phyloP scores from a whole-genome alignment of 2,329 filamentous ascomycete genomes.

The Aspergillus chevalieri region DNA sequence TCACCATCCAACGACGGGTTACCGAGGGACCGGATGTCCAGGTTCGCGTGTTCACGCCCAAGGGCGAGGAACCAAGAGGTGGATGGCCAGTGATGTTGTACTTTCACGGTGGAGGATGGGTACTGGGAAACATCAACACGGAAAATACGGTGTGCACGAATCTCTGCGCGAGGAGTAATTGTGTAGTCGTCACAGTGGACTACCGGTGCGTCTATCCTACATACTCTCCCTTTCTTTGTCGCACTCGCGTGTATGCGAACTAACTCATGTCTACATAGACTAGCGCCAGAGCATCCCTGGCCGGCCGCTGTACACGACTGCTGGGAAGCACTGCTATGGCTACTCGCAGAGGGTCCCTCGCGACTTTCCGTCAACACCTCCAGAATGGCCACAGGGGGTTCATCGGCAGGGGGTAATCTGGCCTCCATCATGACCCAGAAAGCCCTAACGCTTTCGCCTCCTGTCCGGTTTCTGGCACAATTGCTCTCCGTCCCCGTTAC shows the following conservation, averaged over 20 bases:
- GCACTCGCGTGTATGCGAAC: neutral
- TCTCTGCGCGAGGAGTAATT: slow-evolving; percentile 45
- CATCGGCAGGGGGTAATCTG: slow-evolving; percentile 50
- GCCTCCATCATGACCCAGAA: slow-evolving; percentile 51
- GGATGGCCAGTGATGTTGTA: slow-evolving; percentile 55
- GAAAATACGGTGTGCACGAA: slow-evolving; percentile 55
- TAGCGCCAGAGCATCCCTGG: slow-evolving; percentile 53
- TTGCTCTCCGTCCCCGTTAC: slow-evolving; percentile 54
- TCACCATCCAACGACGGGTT: slow-evolving; percentile 38
- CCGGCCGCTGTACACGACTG: slow-evolving; percentile 53
- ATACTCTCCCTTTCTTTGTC: neutral
- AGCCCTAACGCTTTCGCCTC: slow-evolving; percentile 33
- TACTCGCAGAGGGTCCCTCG: slow-evolving; percentile 32
- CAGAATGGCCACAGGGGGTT: slow-evolving; percentile 45
- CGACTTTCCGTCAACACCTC: slow-evolving; percentile 37
- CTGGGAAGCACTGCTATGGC: slow-evolving; percentile 51
- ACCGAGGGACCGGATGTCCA: slow-evolving; percentile 45
- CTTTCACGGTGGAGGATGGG: slow-evolving; percentile 56
- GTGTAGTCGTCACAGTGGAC: slow-evolving; percentile 51
- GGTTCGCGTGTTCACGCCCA: slow-evolving; percentile 48
- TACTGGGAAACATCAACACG: slow-evolving; percentile 52
- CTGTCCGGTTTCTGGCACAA: slow-evolving; percentile 42
- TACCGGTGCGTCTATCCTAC: slow-evolving; percentile 40
- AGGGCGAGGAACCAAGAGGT: slow-evolving; percentile 34
- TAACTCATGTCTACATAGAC: slow-evolving; percentile 25